Percentiles rank a stretch among this genome's conserved stretches.
Evolutionary conservation across 2,329 filamentous ascomycete species (phyloP).

Genomic region (Calonectria henricotiae): DNA sequence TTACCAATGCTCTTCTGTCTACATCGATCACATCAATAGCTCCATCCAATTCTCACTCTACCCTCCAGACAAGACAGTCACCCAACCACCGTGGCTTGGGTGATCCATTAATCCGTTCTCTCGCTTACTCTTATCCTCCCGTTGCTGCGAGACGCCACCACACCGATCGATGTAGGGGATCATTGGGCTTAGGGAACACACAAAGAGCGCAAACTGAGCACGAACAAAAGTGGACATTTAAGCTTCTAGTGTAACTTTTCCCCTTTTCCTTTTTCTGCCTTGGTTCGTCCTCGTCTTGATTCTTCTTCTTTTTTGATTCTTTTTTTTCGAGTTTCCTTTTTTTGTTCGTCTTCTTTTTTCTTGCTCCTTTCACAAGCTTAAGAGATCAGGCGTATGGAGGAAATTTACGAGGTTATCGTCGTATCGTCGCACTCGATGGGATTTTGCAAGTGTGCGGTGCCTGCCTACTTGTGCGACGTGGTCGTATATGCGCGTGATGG

Average conservation of each 20-base stretch:
- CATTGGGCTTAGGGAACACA: slow-evolving; percentile 25
- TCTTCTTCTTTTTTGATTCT: slow-evolving; percentile 39
- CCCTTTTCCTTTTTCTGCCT: slow-evolving; percentile 39
- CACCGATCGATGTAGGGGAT: slow-evolving; percentile 29
- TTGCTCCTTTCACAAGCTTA: slow-evolving; percentile 34
- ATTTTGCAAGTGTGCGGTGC: slow-evolving; percentile 14
- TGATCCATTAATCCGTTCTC: slow-evolving; percentile 36
- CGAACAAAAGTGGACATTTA: slow-evolving; percentile 44
- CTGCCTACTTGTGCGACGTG: not conserved
- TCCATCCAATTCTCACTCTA: slow-evolving; percentile 30
- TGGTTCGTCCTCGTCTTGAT: slow-evolving; percentile 38
- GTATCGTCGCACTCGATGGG: slow-evolving; percentile 28
- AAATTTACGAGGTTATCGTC: slow-evolving; percentile 36
- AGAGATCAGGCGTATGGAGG: slow-evolving; percentile 38
- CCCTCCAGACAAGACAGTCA: slow-evolving; percentile 14
- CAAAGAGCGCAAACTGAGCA: slow-evolving; percentile 27
- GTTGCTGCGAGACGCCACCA: slow-evolving; percentile 9
- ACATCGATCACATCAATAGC: slow-evolving; percentile 30
- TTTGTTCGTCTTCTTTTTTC: slow-evolving; percentile 37
- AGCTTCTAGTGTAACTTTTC: slow-evolving; percentile 51
- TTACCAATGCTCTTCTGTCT: slow-evolving; percentile 28
- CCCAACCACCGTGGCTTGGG: slow-evolving; percentile 35
- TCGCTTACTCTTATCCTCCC: slow-evolving; percentile 26
- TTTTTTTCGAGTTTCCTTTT: slow-evolving; percentile 22
- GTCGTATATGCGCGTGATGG: slow-evolving; percentile 23